These are phyloP conservation scores for Fusarium ramigenum DNA, from an alignment of 2,329 filamentous ascomycete species.

Conservation along the genomic window DNA sequence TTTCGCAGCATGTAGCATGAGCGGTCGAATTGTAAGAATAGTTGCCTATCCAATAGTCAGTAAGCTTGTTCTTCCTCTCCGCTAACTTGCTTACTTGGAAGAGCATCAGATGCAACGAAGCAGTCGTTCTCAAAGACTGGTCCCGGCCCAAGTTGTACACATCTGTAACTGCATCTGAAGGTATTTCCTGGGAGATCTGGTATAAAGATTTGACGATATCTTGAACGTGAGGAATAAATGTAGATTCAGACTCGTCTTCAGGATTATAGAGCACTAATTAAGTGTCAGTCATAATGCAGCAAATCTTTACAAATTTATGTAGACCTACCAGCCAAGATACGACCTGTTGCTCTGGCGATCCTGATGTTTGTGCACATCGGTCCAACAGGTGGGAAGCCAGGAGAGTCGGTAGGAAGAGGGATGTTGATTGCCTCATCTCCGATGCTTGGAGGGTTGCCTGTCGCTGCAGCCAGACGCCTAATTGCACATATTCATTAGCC, in stretches of 20 bases:
- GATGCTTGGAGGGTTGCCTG: constrained; percentile 41
- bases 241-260: constrained; percentile 42
- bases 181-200: constrained; percentile 41
- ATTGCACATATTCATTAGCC: background rate
- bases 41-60: constrained; percentile 38
- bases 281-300: background rate
- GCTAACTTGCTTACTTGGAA: constrained; percentile 38
- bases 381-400: constrained; percentile 43
- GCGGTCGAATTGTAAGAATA: constrained; percentile 44
- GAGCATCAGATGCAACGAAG: constrained; percentile 46
- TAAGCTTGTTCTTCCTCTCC: accelerated
- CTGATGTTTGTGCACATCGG: constrained; percentile 45
- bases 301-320: accelerated
- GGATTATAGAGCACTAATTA: constrained; percentile 44
- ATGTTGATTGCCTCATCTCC: constrained; percentile 40
- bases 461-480: constrained; percentile 39
- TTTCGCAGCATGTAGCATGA: constrained; percentile 44
- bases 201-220: constrained; percentile 45
- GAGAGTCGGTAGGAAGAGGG: constrained; percentile 40
- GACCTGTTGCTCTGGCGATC: constrained; percentile 37
- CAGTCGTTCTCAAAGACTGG: constrained; percentile 45
- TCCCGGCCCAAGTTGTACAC: constrained; percentile 37
- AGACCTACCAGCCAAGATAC: constrained; percentile 39
- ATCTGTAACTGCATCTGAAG: constrained; percentile 39
- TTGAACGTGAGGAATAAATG: constrained; percentile 46